Base-by-base conservation (phyloP, 306 rosid genomes). In the Fragaria ananassa region DNA sequence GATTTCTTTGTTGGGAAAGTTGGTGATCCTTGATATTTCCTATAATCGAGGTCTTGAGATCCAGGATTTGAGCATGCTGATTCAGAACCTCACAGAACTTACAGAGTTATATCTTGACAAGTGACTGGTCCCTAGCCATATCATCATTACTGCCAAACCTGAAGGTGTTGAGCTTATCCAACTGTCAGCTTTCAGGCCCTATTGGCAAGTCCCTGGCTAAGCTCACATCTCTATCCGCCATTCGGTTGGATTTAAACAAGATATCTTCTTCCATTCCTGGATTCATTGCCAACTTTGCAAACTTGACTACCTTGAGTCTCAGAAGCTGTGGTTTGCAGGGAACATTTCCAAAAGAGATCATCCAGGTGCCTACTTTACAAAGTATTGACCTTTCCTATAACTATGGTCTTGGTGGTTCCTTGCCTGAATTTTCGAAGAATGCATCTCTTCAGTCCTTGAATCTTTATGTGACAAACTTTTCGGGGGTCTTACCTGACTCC, bases 91-190 rank as follows among this genome's bases (percentile, higher is more conserved):
- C 61, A 47, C 68, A 1, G 23, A 75, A 17, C 72, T 90, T 54
- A 66, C 39, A 54, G 78, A 81, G 39, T 46, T 90, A 21, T 39
- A 42, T 84, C 71, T 92, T 0, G 88, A 92, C 85, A 29, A 9
- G 74, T 0, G 76, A 88, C 25, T 90, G 97, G 97, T 53, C 85
- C 21, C 37, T 50, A 39, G 56, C 58, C 3, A 56, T 83, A 4
- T 79, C 84, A 1, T 71, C 72, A n/a, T 74, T 80, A 14, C 4
- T 68, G 61, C 74, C 65, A 56, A 73, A 80, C 18, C 77, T 83
- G 29, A 64, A 41, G 35, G 79, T 19, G 37, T 61, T 80, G 76
- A 80, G 84, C 75, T 72, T 83, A 79, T 15, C 39, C 4, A 4
- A 8, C 0, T 80, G 79, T 51, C 2, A 12, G 49, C 71, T 83